Conservation (phyloP, 2,329 filamentous ascomycete genomes). For the Lachnellula hyalina region DNA sequence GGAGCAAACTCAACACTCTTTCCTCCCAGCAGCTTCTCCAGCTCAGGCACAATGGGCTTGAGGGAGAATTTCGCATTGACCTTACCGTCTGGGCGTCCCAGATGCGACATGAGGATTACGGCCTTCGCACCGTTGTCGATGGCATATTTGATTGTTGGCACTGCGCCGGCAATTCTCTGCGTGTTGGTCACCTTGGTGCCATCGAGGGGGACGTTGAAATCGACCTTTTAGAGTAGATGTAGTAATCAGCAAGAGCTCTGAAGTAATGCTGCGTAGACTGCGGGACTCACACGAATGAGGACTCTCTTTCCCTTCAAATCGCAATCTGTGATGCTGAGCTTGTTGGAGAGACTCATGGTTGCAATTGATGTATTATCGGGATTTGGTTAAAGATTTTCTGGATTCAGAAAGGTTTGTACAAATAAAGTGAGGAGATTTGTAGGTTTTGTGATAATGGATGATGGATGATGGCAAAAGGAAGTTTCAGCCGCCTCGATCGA, state of each 20-base stretch:
- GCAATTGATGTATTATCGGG: conserved; percentile 13
- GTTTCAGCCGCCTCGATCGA: conserved; percentile 6
- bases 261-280: background rate
- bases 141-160: conserved; percentile 93
- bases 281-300: conserved; percentile 77
- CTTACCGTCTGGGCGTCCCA: conserved; percentile 90
- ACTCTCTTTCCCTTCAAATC: conserved; percentile 98
- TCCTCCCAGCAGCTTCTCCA: conserved; percentile 77
- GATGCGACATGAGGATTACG: conserved; percentile 96
- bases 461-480: conserved; percentile 17
- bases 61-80: conserved; percentile 90
- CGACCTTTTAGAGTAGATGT: conserved; percentile 57
- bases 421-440: conserved; percentile 12
- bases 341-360: conserved; percentile 96
- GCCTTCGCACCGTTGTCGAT: conserved; percentile 85
- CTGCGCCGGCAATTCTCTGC: conserved; percentile 93
- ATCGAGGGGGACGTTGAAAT: conserved; percentile 99
- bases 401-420: background rate
- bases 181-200: conserved; percentile 91
- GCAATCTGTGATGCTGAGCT: conserved; percentile 93
- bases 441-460: conserved; percentile 10
- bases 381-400: background rate
- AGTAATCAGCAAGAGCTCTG: conserved; percentile 1
- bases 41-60: conserved; percentile 82
- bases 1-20: conserved; percentile 82